These are phyloP conservation scores for Penicillium steckii DNA, from an alignment of 495 filamentous ascomycete species.

Conservation along the genomic window DNA sequence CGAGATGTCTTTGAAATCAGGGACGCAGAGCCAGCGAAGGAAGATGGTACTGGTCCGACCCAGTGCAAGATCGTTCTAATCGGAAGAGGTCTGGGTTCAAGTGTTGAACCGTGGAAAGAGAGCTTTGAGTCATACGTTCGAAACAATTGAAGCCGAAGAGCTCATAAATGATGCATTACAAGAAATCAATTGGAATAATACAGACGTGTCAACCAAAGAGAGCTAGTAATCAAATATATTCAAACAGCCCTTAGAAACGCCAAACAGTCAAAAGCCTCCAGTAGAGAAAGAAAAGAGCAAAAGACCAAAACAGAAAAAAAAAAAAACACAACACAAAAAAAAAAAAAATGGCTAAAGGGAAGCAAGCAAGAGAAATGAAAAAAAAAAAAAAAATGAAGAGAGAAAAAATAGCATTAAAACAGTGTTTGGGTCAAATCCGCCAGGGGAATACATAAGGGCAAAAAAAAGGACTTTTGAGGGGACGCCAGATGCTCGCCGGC, in stretches of 20 bases:
- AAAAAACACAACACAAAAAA: conserved; percentile 1
- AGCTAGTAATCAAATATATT: conserved; percentile 30
- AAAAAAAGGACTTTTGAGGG: conserved; percentile 28
- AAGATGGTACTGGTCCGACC: conserved; percentile 15
- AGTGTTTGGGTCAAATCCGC: conserved; percentile 6
- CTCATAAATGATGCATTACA: conserved; percentile 12
- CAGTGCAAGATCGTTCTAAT: conserved; percentile 79
- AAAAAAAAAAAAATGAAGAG: conserved; percentile 3
- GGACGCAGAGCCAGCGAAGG: conserved; percentile 49
- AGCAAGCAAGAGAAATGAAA: not conserved
- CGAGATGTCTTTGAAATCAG: conserved; percentile 90
- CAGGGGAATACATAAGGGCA: conserved; percentile 16
- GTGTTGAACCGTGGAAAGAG: conserved; percentile 27
- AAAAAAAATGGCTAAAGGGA: not conserved
- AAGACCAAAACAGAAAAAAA: conserved; percentile 1
- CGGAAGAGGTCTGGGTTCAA: conserved; percentile 57
- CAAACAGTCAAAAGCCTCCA: conserved; percentile 19
- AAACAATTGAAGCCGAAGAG: conserved; percentile 1
- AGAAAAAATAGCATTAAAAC: conserved; percentile 8
- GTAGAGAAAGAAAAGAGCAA: not conserved
- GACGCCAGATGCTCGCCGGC: conserved; percentile 28
- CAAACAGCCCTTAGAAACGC: conserved; percentile 19
- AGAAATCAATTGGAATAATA: conserved; percentile 32
- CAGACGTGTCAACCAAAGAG: conserved; percentile 29
- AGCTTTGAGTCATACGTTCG: conserved; percentile 36